phyloP scores from a whole-genome alignment of 2,329 filamentous ascomycete species.

The Didymella arachidicola region DNA sequence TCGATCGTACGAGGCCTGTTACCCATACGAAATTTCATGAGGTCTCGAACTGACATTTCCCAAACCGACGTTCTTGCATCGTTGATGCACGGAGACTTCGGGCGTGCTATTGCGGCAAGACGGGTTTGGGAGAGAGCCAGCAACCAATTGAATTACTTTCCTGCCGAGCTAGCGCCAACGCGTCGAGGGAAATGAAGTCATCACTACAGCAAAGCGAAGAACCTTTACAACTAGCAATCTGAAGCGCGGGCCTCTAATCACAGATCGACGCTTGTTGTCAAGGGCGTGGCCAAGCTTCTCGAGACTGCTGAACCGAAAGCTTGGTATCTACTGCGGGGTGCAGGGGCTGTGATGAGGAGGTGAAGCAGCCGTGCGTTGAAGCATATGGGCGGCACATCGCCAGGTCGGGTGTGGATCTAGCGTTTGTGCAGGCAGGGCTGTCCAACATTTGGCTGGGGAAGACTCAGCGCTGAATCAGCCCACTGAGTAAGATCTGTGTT shows the following conservation, averaged over 20 bases:
- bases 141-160: neutral
- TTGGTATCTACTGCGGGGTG: constrained; percentile 6
- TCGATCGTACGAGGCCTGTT: constrained; percentile 7
- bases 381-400: neutral
- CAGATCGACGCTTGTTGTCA: neutral
- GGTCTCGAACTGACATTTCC: constrained; percentile 4
- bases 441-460: neutral
- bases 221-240: constrained; percentile 2
- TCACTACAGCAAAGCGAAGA: constrained; percentile 8
- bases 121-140: neutral
- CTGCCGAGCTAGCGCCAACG: neutral
- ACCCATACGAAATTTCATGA: neutral
- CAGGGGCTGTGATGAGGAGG: neutral
- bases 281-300: constrained; percentile 17
- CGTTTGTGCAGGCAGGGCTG: neutral
- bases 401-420: constrained; percentile 4
- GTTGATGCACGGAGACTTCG: neutral
- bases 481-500: constrained; percentile 10
- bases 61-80: constrained; percentile 3
- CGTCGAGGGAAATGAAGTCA: constrained; percentile 13
- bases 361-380: neutral
- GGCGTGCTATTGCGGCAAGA: constrained; percentile 4
- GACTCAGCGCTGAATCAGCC: neutral
- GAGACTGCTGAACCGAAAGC: constrained; percentile 10
- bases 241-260: neutral